Base-by-base conservation (phyloP, 768 basidiomycete genomes). In the Auriculariales sp. region DNA sequence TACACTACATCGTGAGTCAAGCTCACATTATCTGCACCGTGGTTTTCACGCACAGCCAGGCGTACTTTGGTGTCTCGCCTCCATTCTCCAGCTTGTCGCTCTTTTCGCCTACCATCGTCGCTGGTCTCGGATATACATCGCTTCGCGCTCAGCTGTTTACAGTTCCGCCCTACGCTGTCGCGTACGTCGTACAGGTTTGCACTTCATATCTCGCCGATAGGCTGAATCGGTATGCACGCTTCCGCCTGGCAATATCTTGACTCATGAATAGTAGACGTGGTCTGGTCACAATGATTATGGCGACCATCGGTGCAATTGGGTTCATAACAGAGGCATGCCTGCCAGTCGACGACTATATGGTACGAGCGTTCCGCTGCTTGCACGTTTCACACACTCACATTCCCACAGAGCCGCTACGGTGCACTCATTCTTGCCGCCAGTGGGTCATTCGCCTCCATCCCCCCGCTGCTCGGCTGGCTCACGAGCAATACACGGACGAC, bases 61-160 rank as follows among this genome's bases (percentile, higher is more conserved):
- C 68, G 47, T 69, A 67, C 61, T 68, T 72, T 49, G 67, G 69
- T 4, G 63, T 69, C 14, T 72, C 71, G 3, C 65, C 68, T 46
- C 65, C 68, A 15, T 66, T 74, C 47, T 71, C 69, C 54, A 63
- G 62, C 45, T 56, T 65, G 35, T 53, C 48, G 44, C 77, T 83
- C 55, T 87, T 89, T 62, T 66, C 77, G 9, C 84, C 84, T 3
- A 79, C 81, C 3, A 83, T 89, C 61, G 75, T 88, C 4, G 66
- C 74, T 28, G 66, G 68, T 15, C 69, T 83, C 2, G 80, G 80
- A 17, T 81, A 72, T 59, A 69, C 68, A 2, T 68, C 71, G 0
- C 66, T 73, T 28, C 60, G 65, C 22, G 74, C 77, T 10, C 79
- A 83, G 56, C 66, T 83, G 2, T 75, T 79, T 70, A 78, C 73